phyloP scores from a whole-genome alignment of 257 asterid genomes.

The Schizonepeta tenuifolia region DNA sequence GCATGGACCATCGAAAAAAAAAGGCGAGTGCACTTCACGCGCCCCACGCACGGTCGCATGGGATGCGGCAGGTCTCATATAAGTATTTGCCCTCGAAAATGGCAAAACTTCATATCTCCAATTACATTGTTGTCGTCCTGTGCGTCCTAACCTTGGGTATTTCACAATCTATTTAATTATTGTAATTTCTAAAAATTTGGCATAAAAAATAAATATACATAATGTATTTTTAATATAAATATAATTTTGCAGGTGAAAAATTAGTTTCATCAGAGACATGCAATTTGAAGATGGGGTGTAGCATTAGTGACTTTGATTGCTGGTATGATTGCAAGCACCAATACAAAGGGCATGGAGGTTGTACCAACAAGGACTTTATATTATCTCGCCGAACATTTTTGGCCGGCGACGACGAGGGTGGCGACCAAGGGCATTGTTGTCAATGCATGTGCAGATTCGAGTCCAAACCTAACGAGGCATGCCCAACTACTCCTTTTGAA shows the following conservation, averaged over 20 bases:
- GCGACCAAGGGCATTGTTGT: neutral
- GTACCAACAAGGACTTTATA: neutral
- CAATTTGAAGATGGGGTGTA: neutral
- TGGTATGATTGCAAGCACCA: neutral
- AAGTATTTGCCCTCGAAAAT: too few species aligned
- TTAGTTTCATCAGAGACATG: neutral
- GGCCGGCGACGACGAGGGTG: neutral
- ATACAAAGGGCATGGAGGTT: neutral
- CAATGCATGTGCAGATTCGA: neutral
- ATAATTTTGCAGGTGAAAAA: neutral
- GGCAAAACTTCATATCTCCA: neutral
- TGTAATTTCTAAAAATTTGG: too few species aligned
- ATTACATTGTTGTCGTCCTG: neutral
- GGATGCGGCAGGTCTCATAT: too few species aligned
- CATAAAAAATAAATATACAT: too few species aligned
- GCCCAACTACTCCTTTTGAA: neutral
- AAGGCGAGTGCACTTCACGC: too few species aligned
- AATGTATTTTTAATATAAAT: too few species aligned
- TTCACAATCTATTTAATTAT: neutral
- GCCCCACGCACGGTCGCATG: too few species aligned
- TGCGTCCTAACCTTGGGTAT: neutral
- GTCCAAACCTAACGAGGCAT: neutral
- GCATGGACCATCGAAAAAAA: too few species aligned
- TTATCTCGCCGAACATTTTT: neutral
- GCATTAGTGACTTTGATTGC: neutral